Base-by-base conservation (phyloP, 2,329 filamentous ascomycete genomes). In the Boeremia exigua region DNA sequence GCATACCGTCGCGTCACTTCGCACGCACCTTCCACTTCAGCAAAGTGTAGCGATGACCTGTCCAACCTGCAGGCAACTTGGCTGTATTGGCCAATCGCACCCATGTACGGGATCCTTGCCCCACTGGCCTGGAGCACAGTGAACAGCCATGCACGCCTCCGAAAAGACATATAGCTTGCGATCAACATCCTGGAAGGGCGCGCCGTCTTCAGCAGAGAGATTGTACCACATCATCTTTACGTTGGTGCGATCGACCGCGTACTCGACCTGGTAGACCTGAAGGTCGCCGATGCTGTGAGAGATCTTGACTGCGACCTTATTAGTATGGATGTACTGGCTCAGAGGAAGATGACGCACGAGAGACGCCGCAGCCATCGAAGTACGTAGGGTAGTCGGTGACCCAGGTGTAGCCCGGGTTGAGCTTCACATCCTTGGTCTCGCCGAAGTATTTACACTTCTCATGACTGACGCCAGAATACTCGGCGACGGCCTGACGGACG, bases 251-350 rank as follows among this genome's bases (percentile, higher is more conserved):
- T 51, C 44, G n/a, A 51, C 48, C 3, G 33, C 37, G 40, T 42
- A 58, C 34, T 58, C 55, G 34, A 50, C 33, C 30, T 58, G 40
- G 29, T 54, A 58, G 14, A 53, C 45, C 1, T 27, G 19, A 3
- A 15, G 11, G 9, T 44, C 46, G 19, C 36, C 23, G 12, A 39
- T 33, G 8, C 36, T 29, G 23, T 40, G 49, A 6, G 50, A 36
- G 15, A 58, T 30, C 30, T 58, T 54, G 2, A 54, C 55, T 50
- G 23, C 4, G 10, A 25, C 8, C 4, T 2, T 9, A n/a, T 25
- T n/a, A 34, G 42, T n/a, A 25, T 11, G 12, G 25, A 19, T 3
- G 14, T 6, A 30, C 7, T 12, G 6, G 10, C 4, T 12, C 29
- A 15, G 12, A 10, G 23, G n/a, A 7, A 14, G 7, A 19, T 9